Evolutionary conservation across 192 early-diverging fungal genomes (phyloP), one percentile per base, ranked within the genome.

Genomic region (Phycomyces blakesleeanus): DNA sequence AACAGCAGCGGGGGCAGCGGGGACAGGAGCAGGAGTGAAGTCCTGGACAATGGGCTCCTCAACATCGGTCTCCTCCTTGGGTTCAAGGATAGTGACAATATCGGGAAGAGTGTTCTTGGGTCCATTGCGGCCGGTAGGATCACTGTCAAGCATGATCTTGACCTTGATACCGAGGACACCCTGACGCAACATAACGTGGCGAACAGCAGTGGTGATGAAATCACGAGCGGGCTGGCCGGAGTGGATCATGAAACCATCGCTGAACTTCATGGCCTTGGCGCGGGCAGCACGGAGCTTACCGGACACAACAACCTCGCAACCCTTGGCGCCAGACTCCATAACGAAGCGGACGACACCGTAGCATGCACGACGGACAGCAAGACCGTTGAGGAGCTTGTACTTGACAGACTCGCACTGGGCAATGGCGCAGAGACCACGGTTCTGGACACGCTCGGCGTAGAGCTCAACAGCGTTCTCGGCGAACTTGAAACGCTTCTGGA

Each of bases 261-360:
- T 85, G 85, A 99, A 99, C 89, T 99, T 99, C 97, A 97, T 97
- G 59, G 97, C 87, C 92, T 99, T 99, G 81, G 97, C 97, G 93
- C 97, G 97, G 63, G 95, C 95, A 79, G 90, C 97, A 83, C 97
- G 95, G 68, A 98, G 89, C 90, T 98, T 98, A 70, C 97, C 97
- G 66, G 95, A 97, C 67, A 99, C 91, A 76, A 99, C 85, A 61
- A 99, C 97, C 81, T 99, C 97, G 81, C 92, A 93, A 80, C 97
- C 97, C 91, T 99, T 99, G 77, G 93, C 97, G 73, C 95, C 95
- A 73, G 91, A 92, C 83, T 97, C 95, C 97, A 97, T 99, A 70
- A 95, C 90, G 87, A 95, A 95, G 74, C 97, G 93, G 75, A 99
- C 85, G 70, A 99, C 94, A 86, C 93, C 92, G 89, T 99, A 97